These are phyloP conservation scores for Nematocida ausubeli DNA, from an alignment of 371 early-diverging fungal genomes.

Conservation along the genomic window DNA sequence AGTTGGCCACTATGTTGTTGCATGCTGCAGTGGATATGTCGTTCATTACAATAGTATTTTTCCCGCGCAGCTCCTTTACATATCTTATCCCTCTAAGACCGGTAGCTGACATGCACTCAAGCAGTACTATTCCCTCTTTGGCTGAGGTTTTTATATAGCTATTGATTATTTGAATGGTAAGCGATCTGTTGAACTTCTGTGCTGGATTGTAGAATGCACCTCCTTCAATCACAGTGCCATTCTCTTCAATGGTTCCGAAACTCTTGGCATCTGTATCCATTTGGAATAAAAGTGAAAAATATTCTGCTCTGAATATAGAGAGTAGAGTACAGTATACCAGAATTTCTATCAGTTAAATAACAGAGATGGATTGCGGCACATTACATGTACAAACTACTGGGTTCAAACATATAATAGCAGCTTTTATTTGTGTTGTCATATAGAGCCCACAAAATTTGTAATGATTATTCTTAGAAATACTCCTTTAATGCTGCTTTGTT, in stretches of 20 bases:
- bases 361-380: too few species aligned
- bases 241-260: slow-evolving; percentile 14
- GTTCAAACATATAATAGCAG: too few species aligned
- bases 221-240: slow-evolving; percentile 50
- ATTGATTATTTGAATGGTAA: slow-evolving; percentile 68
- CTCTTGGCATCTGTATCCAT: background rate
- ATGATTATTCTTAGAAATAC: too few species aligned
- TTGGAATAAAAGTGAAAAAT: background rate
- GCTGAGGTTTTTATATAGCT: slow-evolving; percentile 55
- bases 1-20: slow-evolving; percentile 79
- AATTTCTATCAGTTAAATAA: too few species aligned
- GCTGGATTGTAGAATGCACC: slow-evolving; percentile 95
- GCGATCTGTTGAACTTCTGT: slow-evolving; percentile 89
- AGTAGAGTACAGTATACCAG: too few species aligned
- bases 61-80: slow-evolving; percentile 84
- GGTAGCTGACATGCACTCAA: slow-evolving; percentile 94
- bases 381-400: too few species aligned
- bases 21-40: slow-evolving; percentile 85
- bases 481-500: too few species aligned
- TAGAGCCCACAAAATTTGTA: too few species aligned
- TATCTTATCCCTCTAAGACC: slow-evolving; percentile 95
- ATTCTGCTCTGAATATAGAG: background rate
- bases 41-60: slow-evolving; percentile 77
- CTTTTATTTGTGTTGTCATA: too few species aligned
- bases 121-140: slow-evolving; percentile 71